These are phyloP conservation scores for Xylaria sp. DNA, from an alignment of 495 filamentous ascomycete genomes.

Conservation along the genomic window DNA sequence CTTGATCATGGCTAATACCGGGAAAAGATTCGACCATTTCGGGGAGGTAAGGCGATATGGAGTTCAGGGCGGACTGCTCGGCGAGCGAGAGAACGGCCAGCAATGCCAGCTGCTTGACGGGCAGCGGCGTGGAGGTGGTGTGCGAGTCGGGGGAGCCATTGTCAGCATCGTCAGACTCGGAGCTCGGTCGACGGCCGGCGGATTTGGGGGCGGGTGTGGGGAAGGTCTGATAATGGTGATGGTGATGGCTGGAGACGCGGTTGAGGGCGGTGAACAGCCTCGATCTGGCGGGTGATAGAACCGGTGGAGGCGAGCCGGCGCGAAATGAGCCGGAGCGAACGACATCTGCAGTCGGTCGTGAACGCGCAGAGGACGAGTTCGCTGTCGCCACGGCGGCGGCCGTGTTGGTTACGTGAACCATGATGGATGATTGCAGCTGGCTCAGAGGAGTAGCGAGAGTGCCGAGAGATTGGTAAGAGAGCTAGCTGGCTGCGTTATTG, in stretches of 20 bases:
- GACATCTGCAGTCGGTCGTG: slow-evolving; percentile 33
- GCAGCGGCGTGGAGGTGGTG: slow-evolving; percentile 69
- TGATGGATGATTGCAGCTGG: slow-evolving; percentile 35
- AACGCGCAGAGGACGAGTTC: slow-evolving; percentile 28
- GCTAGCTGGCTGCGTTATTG: neutral
- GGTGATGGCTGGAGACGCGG: slow-evolving; percentile 65
- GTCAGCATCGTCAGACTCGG: slow-evolving; percentile 36
- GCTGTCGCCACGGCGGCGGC: slow-evolving; percentile 38
- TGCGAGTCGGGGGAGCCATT: slow-evolving; percentile 46
- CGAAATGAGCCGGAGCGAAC: slow-evolving; percentile 54
- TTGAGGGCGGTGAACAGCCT: slow-evolving; percentile 40
- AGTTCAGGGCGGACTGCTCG: slow-evolving; percentile 96
- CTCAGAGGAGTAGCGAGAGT: neutral
- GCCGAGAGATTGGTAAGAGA: neutral
- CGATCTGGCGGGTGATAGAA: slow-evolving; percentile 31
- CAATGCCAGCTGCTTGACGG: slow-evolving; percentile 80
- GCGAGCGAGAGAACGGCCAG: slow-evolving; percentile 88
- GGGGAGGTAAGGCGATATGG: slow-evolving; percentile 94
- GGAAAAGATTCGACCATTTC: slow-evolving; percentile 89
- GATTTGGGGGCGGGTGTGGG: slow-evolving; percentile 86
- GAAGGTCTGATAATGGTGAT: slow-evolving; percentile 85
- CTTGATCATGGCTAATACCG: slow-evolving; percentile 70
- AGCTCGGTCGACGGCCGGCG: slow-evolving; percentile 46
- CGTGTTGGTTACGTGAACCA: slow-evolving; percentile 45
- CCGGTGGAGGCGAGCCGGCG: slow-evolving; percentile 55